phyloP scores from a whole-genome alignment of 2,329 filamentous ascomycete genomes.

The Epichloe sp. region DNA sequence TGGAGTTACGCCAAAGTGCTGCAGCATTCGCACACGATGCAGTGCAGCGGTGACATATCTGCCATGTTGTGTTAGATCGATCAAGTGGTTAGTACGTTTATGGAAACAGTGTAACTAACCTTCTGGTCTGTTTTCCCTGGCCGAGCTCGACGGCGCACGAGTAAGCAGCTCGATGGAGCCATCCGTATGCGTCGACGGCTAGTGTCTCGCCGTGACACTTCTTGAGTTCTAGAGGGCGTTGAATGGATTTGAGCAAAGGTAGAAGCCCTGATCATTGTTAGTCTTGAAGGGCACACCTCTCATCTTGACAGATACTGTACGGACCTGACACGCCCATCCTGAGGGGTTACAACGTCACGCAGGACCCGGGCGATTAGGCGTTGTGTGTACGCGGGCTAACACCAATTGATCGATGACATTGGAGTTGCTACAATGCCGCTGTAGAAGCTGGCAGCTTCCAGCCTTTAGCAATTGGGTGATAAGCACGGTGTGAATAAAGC shows the following conservation, averaged over 20 bases:
- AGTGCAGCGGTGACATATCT: slow-evolving; percentile 87
- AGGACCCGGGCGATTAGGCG: background rate
- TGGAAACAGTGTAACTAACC: slow-evolving; percentile 38
- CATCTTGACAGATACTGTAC: background rate
- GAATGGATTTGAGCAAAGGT: slow-evolving; percentile 89
- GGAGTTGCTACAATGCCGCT: background rate
- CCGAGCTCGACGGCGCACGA: slow-evolving; percentile 86
- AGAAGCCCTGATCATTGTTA: slow-evolving; percentile 52
- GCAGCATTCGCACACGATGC: slow-evolving; percentile 83
- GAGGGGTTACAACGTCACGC: background rate
- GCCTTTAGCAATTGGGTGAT: background rate
- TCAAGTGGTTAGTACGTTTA: background rate
- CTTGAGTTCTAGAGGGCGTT: slow-evolving; percentile 74
- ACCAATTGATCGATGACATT: background rate
- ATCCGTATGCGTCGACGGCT: slow-evolving; percentile 95
- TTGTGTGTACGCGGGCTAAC: background rate
- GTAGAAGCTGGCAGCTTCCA: background rate
- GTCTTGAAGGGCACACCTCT: background rate
- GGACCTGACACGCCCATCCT: slow-evolving; percentile 26
- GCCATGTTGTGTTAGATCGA: slow-evolving; percentile 1
- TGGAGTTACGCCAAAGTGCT: slow-evolving; percentile 85
- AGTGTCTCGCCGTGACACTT: slow-evolving; percentile 79
- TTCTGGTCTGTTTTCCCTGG: slow-evolving; percentile 73
- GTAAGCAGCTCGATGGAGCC: slow-evolving; percentile 88
- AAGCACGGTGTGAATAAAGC: background rate